Conservation (phyloP, 2,329 filamentous ascomycete genomes). For the Pyricularia pennisetigena region DNA sequence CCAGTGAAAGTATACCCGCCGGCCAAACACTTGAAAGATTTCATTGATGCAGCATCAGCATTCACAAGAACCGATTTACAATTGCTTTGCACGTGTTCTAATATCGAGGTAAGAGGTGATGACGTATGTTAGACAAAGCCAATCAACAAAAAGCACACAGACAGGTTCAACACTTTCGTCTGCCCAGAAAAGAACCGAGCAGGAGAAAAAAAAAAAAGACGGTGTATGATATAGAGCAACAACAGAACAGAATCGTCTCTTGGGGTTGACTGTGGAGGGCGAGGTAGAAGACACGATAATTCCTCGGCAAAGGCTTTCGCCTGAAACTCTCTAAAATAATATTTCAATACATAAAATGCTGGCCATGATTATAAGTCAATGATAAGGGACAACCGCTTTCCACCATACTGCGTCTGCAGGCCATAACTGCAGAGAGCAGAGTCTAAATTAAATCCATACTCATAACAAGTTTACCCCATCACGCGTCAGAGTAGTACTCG, state of each 20-base stretch:
- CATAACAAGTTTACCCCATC: conserved; percentile 10
- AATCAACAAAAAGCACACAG: no score
- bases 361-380: neutral
- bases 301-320: neutral
- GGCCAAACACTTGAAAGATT: no score
- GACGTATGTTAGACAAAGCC: no score
- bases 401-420: neutral
- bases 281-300: neutral
- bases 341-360: neutral
- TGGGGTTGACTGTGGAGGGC: neutral
- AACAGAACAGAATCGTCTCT: neutral
- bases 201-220: neutral
- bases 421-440: neutral
- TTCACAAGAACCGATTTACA: no score
- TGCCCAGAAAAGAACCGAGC: no score
- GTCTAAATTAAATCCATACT: neutral
- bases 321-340: neutral
- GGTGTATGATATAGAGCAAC: neutral
- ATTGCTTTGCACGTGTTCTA: no score
- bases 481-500: conserved; percentile 46
- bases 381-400: neutral
- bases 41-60: no score
- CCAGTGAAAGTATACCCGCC: no score
- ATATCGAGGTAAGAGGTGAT: no score
- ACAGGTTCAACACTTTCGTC: no score